phyloP scores from a whole-genome alignment of 2,329 filamentous ascomycete genomes.

The Microascus cirrosus region DNA sequence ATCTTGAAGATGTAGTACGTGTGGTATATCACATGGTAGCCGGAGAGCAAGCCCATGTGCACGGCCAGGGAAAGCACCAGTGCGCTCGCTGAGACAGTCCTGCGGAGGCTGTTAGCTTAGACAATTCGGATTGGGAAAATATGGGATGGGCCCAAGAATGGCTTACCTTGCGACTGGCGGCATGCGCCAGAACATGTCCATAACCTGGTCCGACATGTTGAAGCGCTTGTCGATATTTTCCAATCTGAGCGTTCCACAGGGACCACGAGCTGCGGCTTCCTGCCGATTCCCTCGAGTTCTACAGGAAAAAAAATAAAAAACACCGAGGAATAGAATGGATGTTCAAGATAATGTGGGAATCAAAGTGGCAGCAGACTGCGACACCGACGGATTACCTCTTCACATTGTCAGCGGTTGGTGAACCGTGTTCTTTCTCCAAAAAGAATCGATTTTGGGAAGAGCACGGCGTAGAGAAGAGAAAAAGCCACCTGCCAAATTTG shows the following conservation, averaged over 20 bases:
- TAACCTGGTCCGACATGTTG: constrained; percentile 8
- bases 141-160: background rate
- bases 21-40: constrained; percentile 40
- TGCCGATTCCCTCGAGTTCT: background rate
- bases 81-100: constrained; percentile 54
- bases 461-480: background rate
- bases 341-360: constrained; percentile 1
- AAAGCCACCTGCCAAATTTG: background rate
- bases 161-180: constrained; percentile 30
- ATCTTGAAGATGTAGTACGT: constrained; percentile 38
- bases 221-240: background rate
- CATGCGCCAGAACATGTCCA: constrained; percentile 25
- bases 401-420: constrained; percentile 8
- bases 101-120: constrained; percentile 22
- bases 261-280: background rate
- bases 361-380: constrained; percentile 7
- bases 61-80: constrained; percentile 50
- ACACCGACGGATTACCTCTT: constrained; percentile 6
- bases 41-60: constrained; percentile 40
- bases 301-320: background rate
- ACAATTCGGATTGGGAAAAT: background rate
- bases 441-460: background rate
- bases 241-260: background rate
- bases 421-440: constrained; percentile 9
- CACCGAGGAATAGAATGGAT: background rate